Evolutionary conservation across 805 yeast species (phyloP), one percentile per base, ranked within the genome.

Genomic region (Pichia nanzhaoensis): DNA sequence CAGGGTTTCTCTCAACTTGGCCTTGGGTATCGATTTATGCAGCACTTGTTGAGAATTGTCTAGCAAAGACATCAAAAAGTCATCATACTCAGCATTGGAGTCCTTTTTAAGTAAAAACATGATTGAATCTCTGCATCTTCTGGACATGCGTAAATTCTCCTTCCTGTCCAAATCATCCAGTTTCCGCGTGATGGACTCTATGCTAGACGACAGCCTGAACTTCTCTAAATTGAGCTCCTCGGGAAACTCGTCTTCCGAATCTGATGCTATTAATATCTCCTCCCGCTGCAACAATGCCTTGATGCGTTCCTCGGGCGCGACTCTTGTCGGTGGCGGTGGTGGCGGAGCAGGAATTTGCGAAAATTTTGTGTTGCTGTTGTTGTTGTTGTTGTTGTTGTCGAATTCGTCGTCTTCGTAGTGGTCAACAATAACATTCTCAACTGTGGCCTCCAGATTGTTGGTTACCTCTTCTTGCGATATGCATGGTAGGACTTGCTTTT

Each of bases 191-290:
- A 37, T 43, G n/a, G 41, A 21, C 24, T 37, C 46, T 5, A 37
- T 31, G 19, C 20, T 35, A 13, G 27, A 16, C 16, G 58, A 53
- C 21, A 55, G 48, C 41, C 48, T 51, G 22, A 55, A 55, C 33
- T 51, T 54, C 18, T 48, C 51, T 19, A 55, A 33, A 13, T 46
- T 45, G 16, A 47, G 18, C 21, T 47, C 50, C 6, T 52, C 51
- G 5, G 39, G 45, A 10, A 10, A 24, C 4, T 48, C 51, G n/a
- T 43, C 41, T 9, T 42, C 46, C 14, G 43, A 21, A 20, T 49
- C 46, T 13, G 51, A 27, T 9, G 41, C 48, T 37, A 41, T 44
- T 24, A 39, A 31, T 12, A 40, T 24, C 8, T 49, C 42, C 34
- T 31, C 37, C 33, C 17, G 34, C 32, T 37, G 30, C 6, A 34